Percentiles rank a stretch among this genome's conserved stretches.
Evolutionary conservation across 192 early-diverging fungal genomes (phyloP).

Genomic region (Lobosporangium transversale): DNA sequence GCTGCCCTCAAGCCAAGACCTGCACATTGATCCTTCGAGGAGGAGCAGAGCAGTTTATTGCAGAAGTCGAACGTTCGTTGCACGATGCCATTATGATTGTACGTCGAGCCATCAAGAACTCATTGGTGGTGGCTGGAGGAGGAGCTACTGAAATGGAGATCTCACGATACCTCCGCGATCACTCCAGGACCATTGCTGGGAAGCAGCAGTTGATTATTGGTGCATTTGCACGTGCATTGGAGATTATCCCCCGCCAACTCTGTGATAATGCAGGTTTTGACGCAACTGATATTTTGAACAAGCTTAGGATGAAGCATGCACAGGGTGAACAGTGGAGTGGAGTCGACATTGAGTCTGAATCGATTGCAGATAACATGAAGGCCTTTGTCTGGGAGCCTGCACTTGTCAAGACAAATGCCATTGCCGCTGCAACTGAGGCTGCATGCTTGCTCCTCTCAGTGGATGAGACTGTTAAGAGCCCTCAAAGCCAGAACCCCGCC

Average conservation of each 20-base stretch:
- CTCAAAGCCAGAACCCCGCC: slow-evolving; percentile 82
- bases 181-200: slow-evolving; percentile 94
- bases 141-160: slow-evolving; percentile 99
- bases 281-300: slow-evolving; percentile 96
- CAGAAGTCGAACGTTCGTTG: slow-evolving; percentile 95
- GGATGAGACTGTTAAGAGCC: slow-evolving; percentile 97
- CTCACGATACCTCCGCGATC: slow-evolving; percentile 91
- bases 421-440: slow-evolving; percentile 93
- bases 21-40: slow-evolving; percentile 97
- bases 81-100: slow-evolving; percentile 99
- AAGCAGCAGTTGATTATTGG: slow-evolving; percentile 98
- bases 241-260: slow-evolving; percentile 98
- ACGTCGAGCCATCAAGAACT: slow-evolving; percentile 95
- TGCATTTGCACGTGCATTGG: slow-evolving; percentile 94
- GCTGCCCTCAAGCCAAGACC: slow-evolving; percentile 92
- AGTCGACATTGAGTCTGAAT: slow-evolving; percentile 91
- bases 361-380: slow-evolving; percentile 88
- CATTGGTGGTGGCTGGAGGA: slow-evolving; percentile 95
- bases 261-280: slow-evolving; percentile 99
- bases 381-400: slow-evolving; percentile 99
- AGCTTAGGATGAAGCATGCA: slow-evolving; percentile 93
- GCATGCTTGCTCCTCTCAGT: slow-evolving; percentile 96
- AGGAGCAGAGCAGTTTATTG: slow-evolving; percentile 99
- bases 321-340: slow-evolving; percentile 87
- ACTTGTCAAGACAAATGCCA: slow-evolving; percentile 96